Conservation (phyloP, 1,139 yeast species). For the Yamadazyma oceani region DNA sequence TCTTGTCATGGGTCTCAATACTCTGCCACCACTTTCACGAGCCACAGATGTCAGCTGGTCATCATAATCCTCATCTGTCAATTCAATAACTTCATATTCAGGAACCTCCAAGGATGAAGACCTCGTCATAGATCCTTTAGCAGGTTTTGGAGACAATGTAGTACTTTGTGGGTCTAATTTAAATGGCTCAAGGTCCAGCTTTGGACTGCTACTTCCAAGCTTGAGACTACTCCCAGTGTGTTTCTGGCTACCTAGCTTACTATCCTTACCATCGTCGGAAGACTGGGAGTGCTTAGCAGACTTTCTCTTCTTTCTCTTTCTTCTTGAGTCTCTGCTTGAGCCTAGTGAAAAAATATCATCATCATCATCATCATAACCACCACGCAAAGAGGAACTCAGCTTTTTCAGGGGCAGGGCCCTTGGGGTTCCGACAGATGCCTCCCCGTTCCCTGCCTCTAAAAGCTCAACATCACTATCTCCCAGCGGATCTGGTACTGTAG, state of each 20-base stretch:
- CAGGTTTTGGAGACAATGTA: too few relatives aligned
- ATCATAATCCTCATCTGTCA: background rate
- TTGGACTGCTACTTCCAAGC: too few relatives aligned
- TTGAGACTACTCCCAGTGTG: too few relatives aligned
- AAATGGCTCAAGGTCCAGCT: too few relatives aligned
- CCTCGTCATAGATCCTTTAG: too few relatives aligned
- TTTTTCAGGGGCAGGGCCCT: background rate
- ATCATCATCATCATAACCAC: background rate
- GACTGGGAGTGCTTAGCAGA: background rate
- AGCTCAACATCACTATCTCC: too few relatives aligned
- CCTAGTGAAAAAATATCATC: slow-evolving; percentile 1
- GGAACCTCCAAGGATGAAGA: background rate
- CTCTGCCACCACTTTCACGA: background rate
- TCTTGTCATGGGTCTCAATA: background rate
- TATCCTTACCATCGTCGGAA: background rate
- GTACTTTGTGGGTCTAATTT: too few relatives aligned
- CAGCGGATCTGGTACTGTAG: too few relatives aligned
- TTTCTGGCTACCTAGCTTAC: too few relatives aligned
- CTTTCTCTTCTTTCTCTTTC: background rate
- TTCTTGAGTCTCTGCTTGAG: background rate
- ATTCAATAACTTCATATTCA: background rate
- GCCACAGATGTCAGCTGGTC: background rate
- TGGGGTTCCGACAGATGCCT: background rate
- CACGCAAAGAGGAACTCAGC: too few relatives aligned
- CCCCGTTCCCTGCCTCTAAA: too few relatives aligned